Evolutionary conservation across 2,329 filamentous ascomycete genomes (phyloP).

Genomic region (Leptoxyphium fumago): DNA sequence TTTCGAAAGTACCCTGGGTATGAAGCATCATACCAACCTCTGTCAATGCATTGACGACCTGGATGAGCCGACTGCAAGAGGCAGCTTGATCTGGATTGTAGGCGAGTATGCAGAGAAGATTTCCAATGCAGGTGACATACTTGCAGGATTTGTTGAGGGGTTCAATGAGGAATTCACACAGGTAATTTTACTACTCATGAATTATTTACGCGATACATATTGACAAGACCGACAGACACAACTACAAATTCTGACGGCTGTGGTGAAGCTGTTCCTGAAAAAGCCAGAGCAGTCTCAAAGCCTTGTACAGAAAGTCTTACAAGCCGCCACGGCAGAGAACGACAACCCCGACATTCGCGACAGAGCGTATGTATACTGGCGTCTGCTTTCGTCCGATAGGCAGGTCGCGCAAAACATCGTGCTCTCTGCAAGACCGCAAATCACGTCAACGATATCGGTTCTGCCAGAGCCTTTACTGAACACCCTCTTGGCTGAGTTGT

Average conservation of each 20-base stretch:
- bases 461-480: slow-evolving; percentile 73
- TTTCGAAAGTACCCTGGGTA: slow-evolving; percentile 95
- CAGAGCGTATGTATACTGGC: slow-evolving; percentile 96
- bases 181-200: slow-evolving; percentile 33
- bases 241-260: slow-evolving; percentile 89
- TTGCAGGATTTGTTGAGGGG: slow-evolving; percentile 78
- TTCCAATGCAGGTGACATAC: slow-evolving; percentile 90
- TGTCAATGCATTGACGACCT: slow-evolving; percentile 95
- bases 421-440: slow-evolving; percentile 84
- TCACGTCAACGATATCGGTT: slow-evolving; percentile 84
- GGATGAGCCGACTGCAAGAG: slow-evolving; percentile 83
- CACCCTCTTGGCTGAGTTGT: slow-evolving; percentile 78
- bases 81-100: slow-evolving; percentile 94
- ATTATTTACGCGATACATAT: not conserved
- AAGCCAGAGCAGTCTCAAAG: slow-evolving; percentile 84
- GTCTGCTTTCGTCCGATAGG: slow-evolving; percentile 80
- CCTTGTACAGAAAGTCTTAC: slow-evolving; percentile 85
- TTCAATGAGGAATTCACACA: slow-evolving; percentile 96
- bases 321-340: slow-evolving; percentile 82
- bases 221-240: slow-evolving; percentile 51
- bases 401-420: slow-evolving; percentile 86
- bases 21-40: slow-evolving; percentile 91
- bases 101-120: slow-evolving; percentile 99
- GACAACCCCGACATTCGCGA: slow-evolving; percentile 97
- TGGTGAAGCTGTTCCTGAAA: slow-evolving; percentile 95